Evolutionary conservation across 73 alveolate species (phyloP), one percentile per base, ranked within the genome.

Genomic region (Breviolum minutum): DNA sequence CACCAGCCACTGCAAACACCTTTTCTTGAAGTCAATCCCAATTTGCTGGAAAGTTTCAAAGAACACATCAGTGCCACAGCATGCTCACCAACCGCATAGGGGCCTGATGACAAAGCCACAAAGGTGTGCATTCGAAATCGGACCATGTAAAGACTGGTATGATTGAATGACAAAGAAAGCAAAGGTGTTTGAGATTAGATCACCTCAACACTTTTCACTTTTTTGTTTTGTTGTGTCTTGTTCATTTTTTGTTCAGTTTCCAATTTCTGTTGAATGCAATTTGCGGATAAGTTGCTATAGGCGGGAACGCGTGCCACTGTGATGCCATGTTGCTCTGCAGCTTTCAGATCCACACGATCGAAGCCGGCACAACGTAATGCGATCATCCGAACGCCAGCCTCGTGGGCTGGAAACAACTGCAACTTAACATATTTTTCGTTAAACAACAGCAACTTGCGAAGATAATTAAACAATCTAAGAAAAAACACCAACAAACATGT

Each of bases 51-150:
- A 73, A 81, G 81, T 20, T 66, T 79, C 70, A 99, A 88, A 2
- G 99, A 86, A 92, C 99, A 69, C 64, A 99, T 27, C 66, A 99
- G 99, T 70, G 99, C 99, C 96, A 99, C 99, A 0, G 99, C 99
- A 95, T 95, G 99, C 94, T 99, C 99, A 73, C 99, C 99, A 9
- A 99, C 99, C 17, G 99, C 99, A 66, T 99, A 99, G 63, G 99
- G 99, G 69, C 98, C 98, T 92, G 19, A 80, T 61, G 13, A 13
- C 70, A 30, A 70, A 11, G 80, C 80, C 80, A 8, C n/a, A n/a
- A n/a, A n/a, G n/a, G n/a, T n/a, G n/a, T n/a, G n/a, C n/a, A n/a
- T n/a, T n/a, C n/a, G n/a, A n/a, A n/a, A n/a, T n/a, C n/a, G n/a
- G n/a, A 40, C 54, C 54, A 40, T 40, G 54, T 40, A 40, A 40